Percentiles rank a stretch among this genome's conserved stretches.
phyloP scores from a whole-genome alignment of 176 grass and related monocot genomes.

The Carex parvula region DNA sequence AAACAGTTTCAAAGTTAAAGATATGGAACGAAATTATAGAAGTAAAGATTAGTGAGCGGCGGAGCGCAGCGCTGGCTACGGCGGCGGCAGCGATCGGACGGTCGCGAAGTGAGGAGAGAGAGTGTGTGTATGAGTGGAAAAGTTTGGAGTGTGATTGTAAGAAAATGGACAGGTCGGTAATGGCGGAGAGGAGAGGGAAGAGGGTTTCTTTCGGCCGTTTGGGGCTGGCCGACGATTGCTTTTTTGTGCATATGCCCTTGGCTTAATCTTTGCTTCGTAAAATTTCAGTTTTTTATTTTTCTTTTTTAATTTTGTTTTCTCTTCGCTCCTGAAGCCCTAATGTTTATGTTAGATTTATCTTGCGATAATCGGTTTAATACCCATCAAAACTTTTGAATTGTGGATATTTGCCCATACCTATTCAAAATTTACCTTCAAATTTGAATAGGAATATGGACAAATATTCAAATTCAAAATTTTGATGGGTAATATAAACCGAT shows the following conservation, averaged over 20 bases:
- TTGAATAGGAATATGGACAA: too few species aligned
- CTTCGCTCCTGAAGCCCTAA: background rate
- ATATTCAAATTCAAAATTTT: too few species aligned
- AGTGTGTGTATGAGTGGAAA: background rate
- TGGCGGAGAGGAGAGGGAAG: slow-evolving; percentile 36
- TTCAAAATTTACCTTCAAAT: too few species aligned
- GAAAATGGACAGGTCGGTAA: slow-evolving; percentile 12
- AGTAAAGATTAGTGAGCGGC: slow-evolving; percentile 8
- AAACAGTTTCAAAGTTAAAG: slow-evolving; percentile 19
- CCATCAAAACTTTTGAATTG: too few species aligned
- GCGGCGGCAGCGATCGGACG: background rate
- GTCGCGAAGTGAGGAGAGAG: slow-evolving; percentile 21
- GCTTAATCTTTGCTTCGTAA: background rate
- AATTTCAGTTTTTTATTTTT: background rate
- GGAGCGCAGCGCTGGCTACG: background rate
- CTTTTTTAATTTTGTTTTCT: background rate
- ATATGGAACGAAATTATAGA: slow-evolving; percentile 31
- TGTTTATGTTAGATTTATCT: background rate
- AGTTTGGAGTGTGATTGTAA: slow-evolving; percentile 13
- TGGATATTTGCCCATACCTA: too few species aligned
- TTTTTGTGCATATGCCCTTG: slow-evolving; percentile 10
- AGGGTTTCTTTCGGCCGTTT: slow-evolving; percentile 34
- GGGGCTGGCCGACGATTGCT: slow-evolving; percentile 20
- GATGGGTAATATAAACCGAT: too few species aligned
- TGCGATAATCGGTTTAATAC: too few species aligned